Conservation (phyloP, 768 basidiomycete species). For the Glaciozyma martinii region DNA sequence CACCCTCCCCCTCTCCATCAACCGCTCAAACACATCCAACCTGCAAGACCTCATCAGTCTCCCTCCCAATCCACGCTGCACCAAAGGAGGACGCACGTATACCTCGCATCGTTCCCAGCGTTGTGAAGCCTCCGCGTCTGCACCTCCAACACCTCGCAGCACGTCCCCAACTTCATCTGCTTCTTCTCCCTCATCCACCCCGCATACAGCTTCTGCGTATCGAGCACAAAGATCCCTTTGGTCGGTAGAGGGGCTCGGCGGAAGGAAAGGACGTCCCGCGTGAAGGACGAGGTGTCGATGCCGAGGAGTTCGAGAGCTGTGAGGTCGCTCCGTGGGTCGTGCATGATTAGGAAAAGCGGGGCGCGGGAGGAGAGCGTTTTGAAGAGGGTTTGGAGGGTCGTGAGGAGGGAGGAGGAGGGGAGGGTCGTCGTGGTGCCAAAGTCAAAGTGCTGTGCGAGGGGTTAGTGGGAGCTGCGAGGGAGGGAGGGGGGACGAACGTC, state of each 20-base stretch:
- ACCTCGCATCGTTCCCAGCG: constrained; percentile 67
- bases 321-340: constrained; percentile 67
- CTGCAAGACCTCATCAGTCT: no score
- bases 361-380: constrained; percentile 40
- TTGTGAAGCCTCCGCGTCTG: constrained; percentile 49
- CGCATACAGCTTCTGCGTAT: constrained; percentile 15
- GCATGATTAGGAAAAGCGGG: constrained; percentile 69
- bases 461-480: neutral
- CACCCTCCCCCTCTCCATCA: neutral
- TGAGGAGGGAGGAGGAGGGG: constrained; percentile 40
- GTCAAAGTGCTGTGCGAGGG: constrained; percentile 49
- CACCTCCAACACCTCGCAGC: constrained; percentile 58
- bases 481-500: constrained; percentile 44
- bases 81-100: neutral
- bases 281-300: constrained; percentile 54
- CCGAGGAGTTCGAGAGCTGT: constrained; percentile 69
- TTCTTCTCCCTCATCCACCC: constrained; percentile 34
- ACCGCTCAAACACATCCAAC: neutral
- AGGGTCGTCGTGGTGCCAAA: constrained; percentile 58
- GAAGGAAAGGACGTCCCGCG: constrained; percentile 28
- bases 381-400: constrained; percentile 36
- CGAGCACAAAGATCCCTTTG: constrained; percentile 6
- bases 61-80: no score
- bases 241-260: neutral
- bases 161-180: constrained; percentile 52